Evolutionary conservation across 768 basidiomycete species (phyloP).

Genomic region (Neoboletus subvelutipes): DNA sequence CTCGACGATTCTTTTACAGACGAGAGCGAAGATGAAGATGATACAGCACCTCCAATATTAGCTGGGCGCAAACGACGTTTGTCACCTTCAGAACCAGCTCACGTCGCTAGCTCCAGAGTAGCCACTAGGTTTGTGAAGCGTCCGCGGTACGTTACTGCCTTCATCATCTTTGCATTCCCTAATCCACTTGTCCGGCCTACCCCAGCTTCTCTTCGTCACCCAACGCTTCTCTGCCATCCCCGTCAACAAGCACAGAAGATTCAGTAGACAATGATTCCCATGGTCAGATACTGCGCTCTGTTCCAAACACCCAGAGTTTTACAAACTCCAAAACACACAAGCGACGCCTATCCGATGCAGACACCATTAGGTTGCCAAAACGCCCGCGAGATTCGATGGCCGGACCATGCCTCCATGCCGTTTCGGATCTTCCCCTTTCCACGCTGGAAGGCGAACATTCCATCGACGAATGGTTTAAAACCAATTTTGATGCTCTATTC

Average conservation of each 20-base stretch:
- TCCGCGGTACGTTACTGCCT: slow-evolving; percentile 2
- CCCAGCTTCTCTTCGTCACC: background rate
- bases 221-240: background rate
- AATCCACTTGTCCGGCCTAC: background rate
- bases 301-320: background rate
- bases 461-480: slow-evolving; percentile 39
- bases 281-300: background rate
- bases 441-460: slow-evolving; percentile 15
- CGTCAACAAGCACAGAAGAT: background rate
- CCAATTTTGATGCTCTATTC: slow-evolving; percentile 23
- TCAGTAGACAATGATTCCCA: background rate
- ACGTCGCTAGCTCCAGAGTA: background rate
- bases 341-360: slow-evolving; percentile 38
- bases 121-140: slow-evolving; percentile 1
- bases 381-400: slow-evolving; percentile 22
- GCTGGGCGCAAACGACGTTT: slow-evolving; percentile 19
- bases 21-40: slow-evolving; percentile 14
- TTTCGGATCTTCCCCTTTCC: slow-evolving; percentile 30
- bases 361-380: slow-evolving; percentile 20
- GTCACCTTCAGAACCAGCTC: background rate
- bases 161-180: background rate
- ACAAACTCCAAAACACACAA: slow-evolving; percentile 21
- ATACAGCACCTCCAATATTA: slow-evolving; percentile 2
- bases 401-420: slow-evolving; percentile 22
- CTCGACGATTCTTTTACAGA: slow-evolving; percentile 9